Conservation (phyloP, 202 grass and related monocot genomes). For the Panicum virgatum region DNA sequence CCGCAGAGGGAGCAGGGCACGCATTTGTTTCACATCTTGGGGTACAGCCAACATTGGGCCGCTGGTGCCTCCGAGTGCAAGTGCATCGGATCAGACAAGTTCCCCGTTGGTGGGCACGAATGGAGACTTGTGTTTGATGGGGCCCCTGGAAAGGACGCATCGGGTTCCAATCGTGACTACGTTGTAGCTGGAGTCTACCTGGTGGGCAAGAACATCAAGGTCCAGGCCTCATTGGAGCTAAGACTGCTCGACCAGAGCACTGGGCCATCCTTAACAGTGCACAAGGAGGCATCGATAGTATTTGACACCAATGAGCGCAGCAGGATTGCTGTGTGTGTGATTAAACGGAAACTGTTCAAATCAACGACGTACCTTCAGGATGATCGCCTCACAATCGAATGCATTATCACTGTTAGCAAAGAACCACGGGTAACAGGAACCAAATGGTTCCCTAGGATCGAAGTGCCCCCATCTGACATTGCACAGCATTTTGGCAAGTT, state of each 20-base stretch:
- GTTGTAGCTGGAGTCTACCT: neutral
- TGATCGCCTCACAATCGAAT: neutral
- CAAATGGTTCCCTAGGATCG: neutral
- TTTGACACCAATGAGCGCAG: neutral
- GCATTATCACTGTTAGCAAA: neutral
- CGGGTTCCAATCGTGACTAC: neutral
- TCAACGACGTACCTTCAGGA: neutral
- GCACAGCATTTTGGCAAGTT: neutral
- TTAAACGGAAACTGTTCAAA: neutral
- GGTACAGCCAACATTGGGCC: neutral
- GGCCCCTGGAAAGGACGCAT: no score
- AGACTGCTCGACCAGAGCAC: neutral
- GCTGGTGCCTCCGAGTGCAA: no score
- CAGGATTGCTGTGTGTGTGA: neutral
- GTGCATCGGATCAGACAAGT: neutral
- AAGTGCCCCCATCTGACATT: neutral
- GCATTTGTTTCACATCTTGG: neutral
- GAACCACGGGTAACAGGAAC: neutral
- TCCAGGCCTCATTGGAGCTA: neutral
- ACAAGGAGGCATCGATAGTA: neutral
- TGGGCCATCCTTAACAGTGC: neutral
- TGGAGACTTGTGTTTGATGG: neutral
- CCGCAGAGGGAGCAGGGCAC: neutral
- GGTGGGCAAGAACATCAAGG: neutral
- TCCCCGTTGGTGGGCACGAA: neutral